Evolutionary conservation across 805 yeast species (phyloP), one percentile per base, ranked within the genome.

Genomic region (Ogataea dorogensis): DNA sequence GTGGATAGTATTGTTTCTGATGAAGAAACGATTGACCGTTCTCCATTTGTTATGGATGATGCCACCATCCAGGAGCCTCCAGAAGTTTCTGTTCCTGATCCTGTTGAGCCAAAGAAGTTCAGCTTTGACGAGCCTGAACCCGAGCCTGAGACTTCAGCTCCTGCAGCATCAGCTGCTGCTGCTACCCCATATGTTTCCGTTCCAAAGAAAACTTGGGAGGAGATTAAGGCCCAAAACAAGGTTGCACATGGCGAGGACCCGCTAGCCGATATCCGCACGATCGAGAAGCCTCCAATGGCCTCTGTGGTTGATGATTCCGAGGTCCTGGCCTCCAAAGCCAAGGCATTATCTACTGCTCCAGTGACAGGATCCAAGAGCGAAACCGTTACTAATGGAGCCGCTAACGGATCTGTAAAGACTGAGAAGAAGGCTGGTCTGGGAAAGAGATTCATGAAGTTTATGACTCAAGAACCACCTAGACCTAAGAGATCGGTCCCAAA

Each of bases 261-360:
- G n/a, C 25, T 53, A 31, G 59, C 58, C 43, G 50, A 59, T 26
- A 58, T 67, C 33, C 61, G 72, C 11, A 53, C 61, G n/a, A 50
- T 47, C 9, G 71, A 68, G 48, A 59, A 63, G 42, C 68, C 69
- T 36, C 61, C 68, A 18, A 54, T 54, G 55, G 45, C 48, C 17
- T 48, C 53, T 14, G 49, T 54, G 28, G 56, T 52, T n/a, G 43
- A 48, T 17, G 53, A 48, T 7, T 22, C 36, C 10, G 52, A 51
- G 24, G 32, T 51, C 18, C 18, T 22, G 2, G 41, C 38, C 11
- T 32, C 50, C 8, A 16, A 40, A 12, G 37, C 42, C 25, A 36
- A 36, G 27, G 12, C 42, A 4, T 25, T 31, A 32, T 29, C 20
- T 12, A 38, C 18, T 15, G 30, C 31, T 6, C 26, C 29, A 12